These are phyloP conservation scores for Citrullus amarus DNA, from an alignment of 306 rosid genomes.

Conservation along the genomic window DNA sequence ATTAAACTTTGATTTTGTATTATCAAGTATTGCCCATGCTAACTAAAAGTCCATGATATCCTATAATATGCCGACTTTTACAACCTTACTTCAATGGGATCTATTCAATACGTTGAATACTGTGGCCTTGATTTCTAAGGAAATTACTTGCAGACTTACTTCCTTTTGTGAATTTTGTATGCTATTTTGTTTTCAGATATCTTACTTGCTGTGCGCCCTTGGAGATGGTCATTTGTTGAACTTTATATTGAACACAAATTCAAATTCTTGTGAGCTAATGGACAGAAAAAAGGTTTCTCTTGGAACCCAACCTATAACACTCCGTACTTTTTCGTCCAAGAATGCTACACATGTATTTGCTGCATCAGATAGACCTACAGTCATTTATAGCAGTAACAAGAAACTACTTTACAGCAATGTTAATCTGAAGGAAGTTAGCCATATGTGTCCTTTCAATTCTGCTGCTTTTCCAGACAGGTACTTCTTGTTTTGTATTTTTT, in stretches of 20 bases:
- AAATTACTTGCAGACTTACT: background rate
- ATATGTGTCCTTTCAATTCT: conserved; percentile 98
- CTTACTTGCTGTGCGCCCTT: conserved; percentile 86
- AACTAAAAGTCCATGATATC: background rate
- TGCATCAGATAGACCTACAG: conserved; percentile 96
- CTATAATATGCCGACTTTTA: background rate
- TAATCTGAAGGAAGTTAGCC: conserved; percentile 94
- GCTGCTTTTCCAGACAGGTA: conserved; percentile 99
- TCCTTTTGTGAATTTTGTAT: background rate
- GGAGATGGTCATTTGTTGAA: conserved; percentile 96
- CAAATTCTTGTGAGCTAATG: conserved; percentile 65
- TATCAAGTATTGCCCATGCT: background rate
- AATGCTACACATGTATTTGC: conserved; percentile 91
- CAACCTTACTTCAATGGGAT: background rate
- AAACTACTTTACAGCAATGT: conserved; percentile 89
- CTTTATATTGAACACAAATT: conserved; percentile 64
- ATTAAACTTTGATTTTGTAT: conserved; percentile 5
- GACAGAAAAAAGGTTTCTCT: conserved; percentile 97
- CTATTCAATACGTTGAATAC: background rate
- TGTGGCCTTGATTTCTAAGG: background rate
- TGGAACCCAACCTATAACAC: conserved; percentile 97
- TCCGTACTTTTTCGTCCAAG: conserved; percentile 92
- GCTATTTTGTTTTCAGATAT: conserved; percentile 43
- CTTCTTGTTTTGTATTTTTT: background rate
- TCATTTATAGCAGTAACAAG: conserved; percentile 95